Percentiles rank a stretch among this genome's conserved stretches.
These are phyloP conservation scores for Xylaria longipes DNA, from an alignment of 495 filamentous ascomycete species.

Conservation along the genomic window DNA sequence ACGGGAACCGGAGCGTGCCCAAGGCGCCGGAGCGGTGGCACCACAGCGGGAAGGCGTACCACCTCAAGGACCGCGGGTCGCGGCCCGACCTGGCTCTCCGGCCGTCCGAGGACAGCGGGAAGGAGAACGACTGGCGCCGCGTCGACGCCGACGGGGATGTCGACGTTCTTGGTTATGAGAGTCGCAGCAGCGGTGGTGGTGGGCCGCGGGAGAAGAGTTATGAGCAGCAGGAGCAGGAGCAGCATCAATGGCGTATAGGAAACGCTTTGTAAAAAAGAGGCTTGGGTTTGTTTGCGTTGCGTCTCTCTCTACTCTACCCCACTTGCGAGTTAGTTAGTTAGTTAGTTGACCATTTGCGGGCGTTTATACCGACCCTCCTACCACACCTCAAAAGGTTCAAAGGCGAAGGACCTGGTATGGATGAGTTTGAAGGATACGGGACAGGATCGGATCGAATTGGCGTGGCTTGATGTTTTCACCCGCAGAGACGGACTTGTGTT, in stretches of 20 bases:
- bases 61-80: slow-evolving; percentile 27
- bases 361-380: background rate
- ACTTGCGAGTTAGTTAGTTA: background rate
- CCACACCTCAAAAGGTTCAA: background rate
- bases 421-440: background rate
- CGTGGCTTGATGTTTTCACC: background rate
- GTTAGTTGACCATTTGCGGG: background rate
- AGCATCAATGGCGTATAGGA: slow-evolving; percentile 23
- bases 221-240: background rate
- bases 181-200: too few relatives aligned
- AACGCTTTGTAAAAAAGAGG: slow-evolving; percentile 19
- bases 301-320: background rate
- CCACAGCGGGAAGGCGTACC: slow-evolving; percentile 25
- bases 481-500: background rate
- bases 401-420: background rate
- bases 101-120: background rate
- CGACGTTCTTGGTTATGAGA: slow-evolving; percentile 3
- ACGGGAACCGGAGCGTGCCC: slow-evolving; percentile 49
- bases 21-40: slow-evolving; percentile 40
- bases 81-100: background rate
- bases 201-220: background rate
- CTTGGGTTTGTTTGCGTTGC: background rate
- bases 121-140: slow-evolving; percentile 16
- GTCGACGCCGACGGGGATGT: slow-evolving; percentile 17
- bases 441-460: background rate